phyloP scores from a whole-genome alignment of 345 rosid species.

The Rhodamnia argentea region DNA sequence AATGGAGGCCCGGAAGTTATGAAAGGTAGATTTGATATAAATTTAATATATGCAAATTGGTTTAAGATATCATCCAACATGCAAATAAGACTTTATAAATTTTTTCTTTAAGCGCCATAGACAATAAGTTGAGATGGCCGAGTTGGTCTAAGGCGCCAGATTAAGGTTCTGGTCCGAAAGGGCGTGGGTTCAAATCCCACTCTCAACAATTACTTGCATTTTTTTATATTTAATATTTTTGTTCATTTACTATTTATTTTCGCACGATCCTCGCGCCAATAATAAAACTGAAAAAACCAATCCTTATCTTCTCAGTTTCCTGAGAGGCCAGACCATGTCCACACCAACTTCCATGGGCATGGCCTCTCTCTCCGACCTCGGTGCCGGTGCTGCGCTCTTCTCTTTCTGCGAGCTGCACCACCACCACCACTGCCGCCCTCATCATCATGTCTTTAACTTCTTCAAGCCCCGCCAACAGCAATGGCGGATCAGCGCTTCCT shows the following conservation, averaged over 20 bases:
- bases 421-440: too few species aligned
- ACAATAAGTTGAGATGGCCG: constrained; percentile 68
- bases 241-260: background rate
- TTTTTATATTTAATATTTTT: background rate
- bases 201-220: constrained; percentile 8
- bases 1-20: background rate
- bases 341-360: background rate
- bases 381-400: background rate
- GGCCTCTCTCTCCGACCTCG: background rate
- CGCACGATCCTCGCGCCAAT: background rate
- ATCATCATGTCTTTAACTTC: background rate
- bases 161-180: constrained; percentile 99
- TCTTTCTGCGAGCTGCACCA: background rate
- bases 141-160: constrained; percentile 99
- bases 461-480: background rate
- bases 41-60: background rate
- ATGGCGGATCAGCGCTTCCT: constrained; percentile 26
- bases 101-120: fast-evolving
- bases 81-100: fast-evolving
- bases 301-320: background rate
- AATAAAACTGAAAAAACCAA: background rate
- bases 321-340: background rate
- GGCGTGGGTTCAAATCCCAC: constrained; percentile 99
- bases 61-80: background rate
- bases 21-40: background rate